Conservation (phyloP, 1,284 basidiomycete genomes). For the Ceraceosorus guamensis region DNA sequence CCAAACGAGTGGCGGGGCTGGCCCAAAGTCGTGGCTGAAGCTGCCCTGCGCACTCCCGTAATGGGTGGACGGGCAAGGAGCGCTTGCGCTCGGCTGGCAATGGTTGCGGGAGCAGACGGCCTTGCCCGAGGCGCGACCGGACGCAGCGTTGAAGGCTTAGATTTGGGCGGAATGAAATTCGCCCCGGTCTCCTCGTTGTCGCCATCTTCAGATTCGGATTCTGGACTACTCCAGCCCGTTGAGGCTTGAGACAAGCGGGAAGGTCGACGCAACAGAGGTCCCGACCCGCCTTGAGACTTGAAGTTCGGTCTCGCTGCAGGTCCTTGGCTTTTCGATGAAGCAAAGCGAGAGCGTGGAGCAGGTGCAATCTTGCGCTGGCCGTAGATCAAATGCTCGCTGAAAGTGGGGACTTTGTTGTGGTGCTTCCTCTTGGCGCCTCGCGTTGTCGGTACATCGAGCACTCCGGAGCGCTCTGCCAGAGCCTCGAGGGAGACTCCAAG, state of each 20-base stretch:
- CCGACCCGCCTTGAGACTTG: not conserved
- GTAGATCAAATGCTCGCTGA: not conserved
- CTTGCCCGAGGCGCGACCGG: too few relatives aligned
- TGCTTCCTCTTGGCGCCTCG: not conserved
- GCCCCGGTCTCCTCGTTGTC: too few relatives aligned
- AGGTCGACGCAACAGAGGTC: too few relatives aligned
- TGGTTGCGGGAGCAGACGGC: not conserved
- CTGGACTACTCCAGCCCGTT: not conserved
- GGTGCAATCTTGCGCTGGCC: not conserved
- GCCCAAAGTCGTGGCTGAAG: not conserved
- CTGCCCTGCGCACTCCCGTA: not conserved
- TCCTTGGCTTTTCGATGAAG: too few relatives aligned
- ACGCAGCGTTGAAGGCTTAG: not conserved
- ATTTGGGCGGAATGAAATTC: not conserved
- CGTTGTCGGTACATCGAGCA: not conserved
- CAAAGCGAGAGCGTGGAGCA: too few relatives aligned
- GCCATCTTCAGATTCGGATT: too few relatives aligned
- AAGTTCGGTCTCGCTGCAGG: not conserved
- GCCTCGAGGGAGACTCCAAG: conserved; percentile 17
- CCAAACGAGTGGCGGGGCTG: not conserved
- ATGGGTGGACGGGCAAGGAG: not conserved
- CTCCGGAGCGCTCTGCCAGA: conserved; percentile 23
- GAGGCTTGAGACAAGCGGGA: too few relatives aligned
- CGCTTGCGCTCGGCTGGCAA: too few relatives aligned
- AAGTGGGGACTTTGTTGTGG: not conserved